These are phyloP conservation scores for Cystofilobasidium macerans DNA, from an alignment of 768 basidiomycete species.

Conservation along the genomic window DNA sequence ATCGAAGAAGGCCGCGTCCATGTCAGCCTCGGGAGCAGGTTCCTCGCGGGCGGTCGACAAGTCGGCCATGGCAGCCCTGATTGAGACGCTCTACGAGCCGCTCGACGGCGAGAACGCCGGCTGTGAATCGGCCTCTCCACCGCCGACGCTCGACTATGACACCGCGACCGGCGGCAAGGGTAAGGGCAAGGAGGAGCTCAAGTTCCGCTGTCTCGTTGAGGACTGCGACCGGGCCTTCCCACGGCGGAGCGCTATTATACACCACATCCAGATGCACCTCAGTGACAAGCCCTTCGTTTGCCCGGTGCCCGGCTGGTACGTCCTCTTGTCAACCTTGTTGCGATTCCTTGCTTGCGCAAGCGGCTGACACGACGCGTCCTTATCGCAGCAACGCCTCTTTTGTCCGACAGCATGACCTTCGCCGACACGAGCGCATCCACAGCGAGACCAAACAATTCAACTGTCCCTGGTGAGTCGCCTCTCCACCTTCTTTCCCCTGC, in stretches of 20 bases:
- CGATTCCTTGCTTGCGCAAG: background rate
- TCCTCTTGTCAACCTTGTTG: conserved; percentile 6
- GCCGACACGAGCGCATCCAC: conserved; percentile 41
- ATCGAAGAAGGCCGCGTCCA: no score
- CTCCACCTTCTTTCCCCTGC: background rate
- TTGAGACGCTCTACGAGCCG: conserved; percentile 12
- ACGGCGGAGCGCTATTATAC: conserved; percentile 39
- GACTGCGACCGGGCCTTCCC: conserved; percentile 34
- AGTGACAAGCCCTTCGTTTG: conserved; percentile 43
- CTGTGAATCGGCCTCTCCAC: conserved; percentile 2
- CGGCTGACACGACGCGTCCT: background rate
- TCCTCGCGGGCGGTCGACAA: background rate
- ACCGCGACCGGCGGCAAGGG: background rate
- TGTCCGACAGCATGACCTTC: conserved; percentile 42
- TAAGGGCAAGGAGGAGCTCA: conserved; percentile 25
- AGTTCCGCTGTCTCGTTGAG: conserved; percentile 33
- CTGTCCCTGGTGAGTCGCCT: conserved; percentile 40
- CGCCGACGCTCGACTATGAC: background rate
- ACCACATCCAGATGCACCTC: conserved; percentile 43
- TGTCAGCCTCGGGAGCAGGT: background rate
- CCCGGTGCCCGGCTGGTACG: conserved; percentile 39
- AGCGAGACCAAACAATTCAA: conserved; percentile 41
- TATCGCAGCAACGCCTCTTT: conserved; percentile 38
- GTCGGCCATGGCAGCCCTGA: background rate
- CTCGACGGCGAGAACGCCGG: background rate